Evolutionary conservation across 495 filamentous ascomycete species (phyloP).

Genomic region (Hypoxylon trugodes): DNA sequence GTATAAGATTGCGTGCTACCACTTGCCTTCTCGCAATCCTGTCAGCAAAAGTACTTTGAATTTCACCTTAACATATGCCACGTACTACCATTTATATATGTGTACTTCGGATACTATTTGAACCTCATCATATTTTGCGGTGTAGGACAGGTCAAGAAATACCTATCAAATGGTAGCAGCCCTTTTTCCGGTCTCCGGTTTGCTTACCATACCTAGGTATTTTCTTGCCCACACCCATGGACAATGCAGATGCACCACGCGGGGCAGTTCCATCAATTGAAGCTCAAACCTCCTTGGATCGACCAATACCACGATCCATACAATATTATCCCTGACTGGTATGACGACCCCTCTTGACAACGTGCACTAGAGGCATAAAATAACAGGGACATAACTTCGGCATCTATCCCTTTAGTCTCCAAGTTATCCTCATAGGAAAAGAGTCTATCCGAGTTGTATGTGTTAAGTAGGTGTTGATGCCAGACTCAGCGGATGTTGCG

Average conservation of each 20-base stretch:
- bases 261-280: conserved; percentile 28
- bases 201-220: neutral
- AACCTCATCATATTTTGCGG: neutral
- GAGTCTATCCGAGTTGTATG: neutral
- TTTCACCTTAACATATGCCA: conserved; percentile 10
- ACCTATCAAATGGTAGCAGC: neutral
- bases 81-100: conserved; percentile 1
- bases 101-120: neutral
- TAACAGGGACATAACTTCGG: conserved; percentile 33
- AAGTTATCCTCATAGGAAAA: neutral
- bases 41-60: conserved; percentile 19
- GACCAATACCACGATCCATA: conserved; percentile 2
- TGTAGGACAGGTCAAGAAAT: conserved; percentile 1
- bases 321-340: conserved; percentile 20
- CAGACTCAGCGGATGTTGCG: conserved; percentile 11
- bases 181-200: conserved; percentile 22
- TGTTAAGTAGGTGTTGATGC: conserved; percentile 5
- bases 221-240: too few relatives aligned
- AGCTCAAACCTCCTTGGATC: conserved; percentile 11
- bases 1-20: conserved; percentile 22
- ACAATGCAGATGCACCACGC: conserved; percentile 28
- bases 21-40: conserved; percentile 8
- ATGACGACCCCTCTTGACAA: conserved; percentile 32
- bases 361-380: conserved; percentile 21
- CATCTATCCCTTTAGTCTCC: conserved; percentile 21